Base-by-base conservation (phyloP, 768 basidiomycete genomes). In the Sporobolomyces roseus region DNA sequence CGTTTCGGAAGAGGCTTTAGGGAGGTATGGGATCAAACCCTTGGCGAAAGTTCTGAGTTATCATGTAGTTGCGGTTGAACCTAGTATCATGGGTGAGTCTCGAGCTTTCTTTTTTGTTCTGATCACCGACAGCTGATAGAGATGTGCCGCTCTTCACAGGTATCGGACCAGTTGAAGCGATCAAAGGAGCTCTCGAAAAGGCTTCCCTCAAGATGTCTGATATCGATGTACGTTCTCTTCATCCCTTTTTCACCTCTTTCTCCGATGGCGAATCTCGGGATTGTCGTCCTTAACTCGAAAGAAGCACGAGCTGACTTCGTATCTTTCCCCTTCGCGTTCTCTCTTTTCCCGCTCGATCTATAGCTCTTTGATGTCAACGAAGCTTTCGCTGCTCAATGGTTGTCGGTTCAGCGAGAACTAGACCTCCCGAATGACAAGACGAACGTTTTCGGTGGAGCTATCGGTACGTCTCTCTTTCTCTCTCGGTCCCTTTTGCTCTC, bases 361-460 rank as follows among this genome's bases (percentile, higher is more conserved):
- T 63, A 72, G 62, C 61, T 74, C 17, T 74, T 70, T 53, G 66
- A 74, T 58, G 36, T 67, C 62, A 65, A 63, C 60, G 68, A 80
- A 77, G 80, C 80, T 3, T 81, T 81, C 61, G 80, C 80, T 0
- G 79, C 78, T 3, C 80, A 81, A 63, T 81, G 78, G 78, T 70
- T 81, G 10, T 76, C 79, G 4, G 79, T 80, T 10, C 79, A 79
- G 64, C 77, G 68, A 53, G 79, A 79, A 70, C 76, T 81, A 12
- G 78, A 77, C 30, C 74, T 81, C 2, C 78, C 78, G 9, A 74
- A 53, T 23, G 75, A 77, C 9, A 74, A 72, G 54, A 54, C 74
- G 48, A 78, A 78, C 72, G 68, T 77, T 4, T 76, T 76, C 38
- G 74, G 78, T 8, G 80, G 80, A 17, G 80, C 80, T 14, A 80